Evolutionary conservation across 2,329 filamentous ascomycete species (phyloP), one percentile per base, ranked within the genome.

Genomic region (Ophiostoma perfectum): DNA sequence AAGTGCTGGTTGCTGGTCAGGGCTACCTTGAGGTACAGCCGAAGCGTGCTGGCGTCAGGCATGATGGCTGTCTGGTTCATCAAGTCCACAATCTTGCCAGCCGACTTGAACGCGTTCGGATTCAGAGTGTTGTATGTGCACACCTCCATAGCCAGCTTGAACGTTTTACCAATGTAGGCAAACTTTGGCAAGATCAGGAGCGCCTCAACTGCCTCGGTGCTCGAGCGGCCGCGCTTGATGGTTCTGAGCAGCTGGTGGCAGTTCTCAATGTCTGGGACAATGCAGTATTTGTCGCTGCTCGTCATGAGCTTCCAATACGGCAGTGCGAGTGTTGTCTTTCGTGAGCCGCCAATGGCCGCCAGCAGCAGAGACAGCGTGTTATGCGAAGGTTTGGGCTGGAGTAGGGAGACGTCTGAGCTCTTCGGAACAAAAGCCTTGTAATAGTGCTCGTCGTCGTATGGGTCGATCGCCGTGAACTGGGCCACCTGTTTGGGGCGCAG

Each of bases 61-160:
- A 79, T 75, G 11, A 75, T 72, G 14, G 81, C 73, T 5, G 74
- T 76, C 41, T 74, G 72, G 63, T 77, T 73, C 89, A 93, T 93
- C 66, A 85, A 76, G 66, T 87, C 81, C 42, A 97, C 79, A 39
- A 96, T 81, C 66, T 81, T 70, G 66, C 81, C 86, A 4, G 91
- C 90, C 72, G 90, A 83, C 3, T 81, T 78, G 72, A 96, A 84
- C 36, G 86, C 85, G 66, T 88, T 84, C n/a, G 77, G 81, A 76
- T 96, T 97, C 68, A 88, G 87, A 74, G 88, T 89, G 80, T 97
- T 92, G 68, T 89, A 85, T 38, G 86, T 80, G 77, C 93, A 97
- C 5, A 87, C 83, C 71, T 84, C 83, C 81, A 97, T 87, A 67
- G 90, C 92, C 64, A 92, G 84, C 67, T 86, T 85, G 78, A 93